Evolutionary conservation across 257 asterid genomes (phyloP).

Genomic region (Eucommia ulmoides): DNA sequence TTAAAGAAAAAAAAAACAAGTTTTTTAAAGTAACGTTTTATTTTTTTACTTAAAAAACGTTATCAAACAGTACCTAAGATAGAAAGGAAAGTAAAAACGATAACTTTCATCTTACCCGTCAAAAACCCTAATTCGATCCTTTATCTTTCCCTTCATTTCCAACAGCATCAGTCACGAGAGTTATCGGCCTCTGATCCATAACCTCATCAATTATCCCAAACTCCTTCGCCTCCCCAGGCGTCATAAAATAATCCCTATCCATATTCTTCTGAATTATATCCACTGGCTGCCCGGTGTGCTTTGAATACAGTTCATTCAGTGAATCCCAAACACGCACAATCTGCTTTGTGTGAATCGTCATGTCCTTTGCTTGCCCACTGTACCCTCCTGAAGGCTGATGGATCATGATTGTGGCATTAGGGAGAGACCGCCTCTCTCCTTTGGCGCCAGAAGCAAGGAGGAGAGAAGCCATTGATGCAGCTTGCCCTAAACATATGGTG

Average conservation of each 20-base stretch:
- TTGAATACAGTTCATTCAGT: neutral
- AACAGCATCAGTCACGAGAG: neutral
- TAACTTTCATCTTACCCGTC: neutral
- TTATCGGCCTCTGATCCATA: neutral
- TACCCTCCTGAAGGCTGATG: neutral
- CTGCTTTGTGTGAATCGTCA: neutral
- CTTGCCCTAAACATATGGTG: neutral
- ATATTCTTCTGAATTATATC: neutral
- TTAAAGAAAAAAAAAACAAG: too few species aligned
- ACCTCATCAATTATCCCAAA: neutral
- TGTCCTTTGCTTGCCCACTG: neutral
- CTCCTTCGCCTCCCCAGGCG: neutral
- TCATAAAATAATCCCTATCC: neutral
- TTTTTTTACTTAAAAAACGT: too few species aligned
- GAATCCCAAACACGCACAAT: neutral
- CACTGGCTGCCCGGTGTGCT: neutral
- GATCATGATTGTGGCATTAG: neutral
- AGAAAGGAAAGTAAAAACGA: neutral
- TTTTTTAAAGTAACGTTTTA: too few species aligned
- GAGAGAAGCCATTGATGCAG: neutral
- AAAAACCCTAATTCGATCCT: neutral
- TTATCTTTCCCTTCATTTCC: neutral
- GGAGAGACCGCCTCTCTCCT: neutral
- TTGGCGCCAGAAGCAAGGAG: neutral
- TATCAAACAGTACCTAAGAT: neutral